Conservation (phyloP, 352 stramenopile species). For the Globisporangium cederbergense region DNA sequence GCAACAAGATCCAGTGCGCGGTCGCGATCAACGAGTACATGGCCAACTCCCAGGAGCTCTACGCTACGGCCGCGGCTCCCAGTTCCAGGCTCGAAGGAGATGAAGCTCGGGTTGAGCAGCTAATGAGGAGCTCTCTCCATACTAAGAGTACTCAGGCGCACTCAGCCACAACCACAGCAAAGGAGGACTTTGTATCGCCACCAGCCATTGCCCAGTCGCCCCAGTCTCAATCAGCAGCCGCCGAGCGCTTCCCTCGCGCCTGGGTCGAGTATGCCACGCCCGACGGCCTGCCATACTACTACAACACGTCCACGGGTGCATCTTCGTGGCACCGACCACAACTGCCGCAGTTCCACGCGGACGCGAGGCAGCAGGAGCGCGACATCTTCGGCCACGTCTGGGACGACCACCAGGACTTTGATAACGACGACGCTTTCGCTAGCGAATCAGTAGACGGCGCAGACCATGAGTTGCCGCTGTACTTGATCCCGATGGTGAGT, state of each 20-base stretch:
- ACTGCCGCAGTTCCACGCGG: neutral
- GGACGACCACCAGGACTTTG: neutral
- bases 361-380: neutral
- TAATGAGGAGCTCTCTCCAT: neutral
- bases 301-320: constrained; percentile 47
- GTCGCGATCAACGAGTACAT: constrained; percentile 57
- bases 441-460: too few relatives aligned
- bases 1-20: constrained; percentile 55
- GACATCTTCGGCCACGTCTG: constrained; percentile 12
- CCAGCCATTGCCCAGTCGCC: neutral
- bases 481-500: constrained; percentile 69
- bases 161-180: neutral
- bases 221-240: neutral
- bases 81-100: neutral
- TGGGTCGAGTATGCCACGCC: constrained; percentile 53
- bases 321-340: constrained; percentile 53
- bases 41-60: constrained; percentile 25
- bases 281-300: constrained; percentile 62
- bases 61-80: constrained; percentile 3
- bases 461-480: constrained; percentile 48
- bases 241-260: constrained; percentile 3
- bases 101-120: neutral
- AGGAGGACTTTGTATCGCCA: neutral
- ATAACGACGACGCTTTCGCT: neutral
- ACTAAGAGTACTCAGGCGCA: too few relatives aligned